Base-by-base conservation (phyloP, 768 basidiomycete species). In the Pisolithus sp. region DNA sequence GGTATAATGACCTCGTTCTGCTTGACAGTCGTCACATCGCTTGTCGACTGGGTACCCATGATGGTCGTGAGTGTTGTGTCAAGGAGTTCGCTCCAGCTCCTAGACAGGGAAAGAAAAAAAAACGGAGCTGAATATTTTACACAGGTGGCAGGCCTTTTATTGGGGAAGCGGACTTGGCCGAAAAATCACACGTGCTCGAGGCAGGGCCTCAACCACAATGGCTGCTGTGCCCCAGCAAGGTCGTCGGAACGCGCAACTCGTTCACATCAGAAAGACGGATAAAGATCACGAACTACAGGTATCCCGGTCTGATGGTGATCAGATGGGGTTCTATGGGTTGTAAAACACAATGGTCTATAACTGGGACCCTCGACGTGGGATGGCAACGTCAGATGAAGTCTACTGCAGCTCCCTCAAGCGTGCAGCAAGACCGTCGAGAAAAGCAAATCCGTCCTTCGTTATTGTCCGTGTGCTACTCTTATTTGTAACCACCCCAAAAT, bases 371-470 rank as follows among this genome's bases (percentile, higher is more conserved):
- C 31, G 31, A 4, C 12, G 31, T 34, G 12, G 31, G 31, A 34
- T 12, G 30, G 30, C 30, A 31, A 12, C 30, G 1, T 3, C 30
- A 12, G 3, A n/a, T n/a, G n/a, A 13, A 15, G 34, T 34, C 34
- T 34, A 34, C 34, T 48, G 50, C 52, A 69, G 40, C 7, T 45
- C 69, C 57, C 68, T 71, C 53, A 89, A 65, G 56, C 81, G 71
- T 41, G 69, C 74, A 2, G 81, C 76, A 42, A 88, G 62, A 36
- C 79, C 79, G 48, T 83, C 80, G 46, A 89, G 67, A 62, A 89
- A 88, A 9, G 74, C 75, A 59, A 88, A 77, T 36, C 85, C 86
- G 58, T 87, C 84, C 76, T 89, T 90, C 31, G 86, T 89, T 49
- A 90, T 73, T 46, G 82, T 87, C 56, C 84, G 74, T 39, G 85